Evolutionary conservation across 352 stramenopile species (phyloP).

Genomic region (Globisporangium ultimum): DNA sequence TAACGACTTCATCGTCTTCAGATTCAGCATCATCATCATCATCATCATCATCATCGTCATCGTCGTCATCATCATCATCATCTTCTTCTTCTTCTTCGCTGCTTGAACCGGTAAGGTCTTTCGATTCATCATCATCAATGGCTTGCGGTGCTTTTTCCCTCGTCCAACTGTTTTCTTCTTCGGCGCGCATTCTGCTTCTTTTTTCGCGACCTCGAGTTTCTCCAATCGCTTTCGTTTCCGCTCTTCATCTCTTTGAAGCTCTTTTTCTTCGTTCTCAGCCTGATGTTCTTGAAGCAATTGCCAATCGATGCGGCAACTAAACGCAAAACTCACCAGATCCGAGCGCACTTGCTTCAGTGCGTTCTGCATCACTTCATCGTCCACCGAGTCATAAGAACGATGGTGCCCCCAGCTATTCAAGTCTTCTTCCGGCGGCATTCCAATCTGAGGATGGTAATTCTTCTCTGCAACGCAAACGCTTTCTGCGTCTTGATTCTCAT

Average conservation of each 20-base stretch:
- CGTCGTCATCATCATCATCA: conserved; percentile 10
- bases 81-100: conserved; percentile 32
- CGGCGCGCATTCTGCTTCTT: conserved; percentile 16
- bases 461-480: conserved; percentile 27
- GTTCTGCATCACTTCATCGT: conserved; percentile 95
- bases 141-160: conserved; percentile 37
- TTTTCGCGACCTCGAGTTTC: conserved; percentile 51
- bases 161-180: conserved; percentile 14
- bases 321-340: conserved; percentile 91
- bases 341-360: conserved; percentile 60
- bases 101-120: conserved; percentile 28
- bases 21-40: conserved; percentile 15
- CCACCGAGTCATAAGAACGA: conserved; percentile 92
- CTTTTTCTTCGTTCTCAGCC: conserved; percentile 71
- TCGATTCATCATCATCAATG: conserved; percentile 48
- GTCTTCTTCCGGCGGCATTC: conserved; percentile 97
- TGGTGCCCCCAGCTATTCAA: conserved; percentile 98
- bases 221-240: conserved; percentile 69
- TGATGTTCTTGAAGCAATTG: conserved; percentile 90
- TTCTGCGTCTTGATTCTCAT: conserved; percentile 17
- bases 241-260: conserved; percentile 68
- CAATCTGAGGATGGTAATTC: conserved; percentile 78
- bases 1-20: background rate
- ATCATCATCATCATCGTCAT: conserved; percentile 20
- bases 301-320: conserved; percentile 96